phyloP scores from a whole-genome alignment of 169 alveolate species.

The Perkinsus marinus region DNA sequence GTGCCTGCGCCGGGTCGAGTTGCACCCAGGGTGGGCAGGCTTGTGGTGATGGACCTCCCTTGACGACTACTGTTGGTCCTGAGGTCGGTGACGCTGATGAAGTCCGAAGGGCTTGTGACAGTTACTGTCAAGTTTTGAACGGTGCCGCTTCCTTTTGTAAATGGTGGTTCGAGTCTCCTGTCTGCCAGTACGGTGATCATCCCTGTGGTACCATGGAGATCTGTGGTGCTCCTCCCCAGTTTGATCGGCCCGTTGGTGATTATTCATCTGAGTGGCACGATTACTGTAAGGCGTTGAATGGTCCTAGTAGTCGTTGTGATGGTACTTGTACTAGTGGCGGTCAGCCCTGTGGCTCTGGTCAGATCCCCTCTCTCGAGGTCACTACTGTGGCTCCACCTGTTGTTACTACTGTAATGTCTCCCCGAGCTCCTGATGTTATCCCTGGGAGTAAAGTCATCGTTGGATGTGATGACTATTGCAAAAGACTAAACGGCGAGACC shows the following conservation, averaged over 20 bases:
- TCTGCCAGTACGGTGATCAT: neutral
- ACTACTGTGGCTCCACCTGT: neutral
- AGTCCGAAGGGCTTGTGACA: neutral
- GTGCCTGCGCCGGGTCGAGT: neutral
- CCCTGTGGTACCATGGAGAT: neutral
- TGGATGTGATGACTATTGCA: neutral
- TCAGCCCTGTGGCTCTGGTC: neutral
- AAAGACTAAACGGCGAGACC: neutral
- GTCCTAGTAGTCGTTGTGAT: neutral
- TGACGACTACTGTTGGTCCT: neutral
- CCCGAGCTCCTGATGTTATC: neutral
- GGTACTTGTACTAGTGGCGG: neutral
- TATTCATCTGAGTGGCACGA: neutral
- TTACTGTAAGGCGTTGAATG: neutral
- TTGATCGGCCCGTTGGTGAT: neutral
- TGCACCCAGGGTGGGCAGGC: neutral
- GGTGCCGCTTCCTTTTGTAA: neutral
- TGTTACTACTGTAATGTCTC: neutral
- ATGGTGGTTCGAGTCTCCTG: neutral
- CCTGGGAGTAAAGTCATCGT: neutral
- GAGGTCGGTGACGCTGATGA: neutral
- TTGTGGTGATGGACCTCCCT: neutral
- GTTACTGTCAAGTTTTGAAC: neutral
- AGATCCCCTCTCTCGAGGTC: neutral
- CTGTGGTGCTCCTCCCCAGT: neutral